phyloP scores from a whole-genome alignment of 73 alveolate species.

The Stentor roeselii region DNA sequence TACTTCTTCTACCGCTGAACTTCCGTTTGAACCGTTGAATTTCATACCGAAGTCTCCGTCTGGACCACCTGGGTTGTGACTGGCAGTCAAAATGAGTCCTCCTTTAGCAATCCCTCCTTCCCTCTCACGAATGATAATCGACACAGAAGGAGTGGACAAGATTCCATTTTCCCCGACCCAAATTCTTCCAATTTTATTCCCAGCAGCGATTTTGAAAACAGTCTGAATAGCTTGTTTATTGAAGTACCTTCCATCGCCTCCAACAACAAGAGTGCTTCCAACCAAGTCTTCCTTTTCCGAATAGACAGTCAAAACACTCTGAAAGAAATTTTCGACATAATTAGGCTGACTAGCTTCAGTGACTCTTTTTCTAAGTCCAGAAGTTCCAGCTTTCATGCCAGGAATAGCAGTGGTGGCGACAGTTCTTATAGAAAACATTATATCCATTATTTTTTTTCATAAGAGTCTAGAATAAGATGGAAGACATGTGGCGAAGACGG shows the following conservation, averaged over 20 bases:
- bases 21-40: constrained; percentile 94
- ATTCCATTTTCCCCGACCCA: constrained; percentile 91
- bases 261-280: constrained; percentile 81
- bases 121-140: constrained; percentile 82
- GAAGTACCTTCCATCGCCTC: constrained; percentile 98
- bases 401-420: constrained; percentile 81
- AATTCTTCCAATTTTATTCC: constrained; percentile 85
- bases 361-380: constrained; percentile 97
- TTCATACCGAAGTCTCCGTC: constrained; percentile 96
- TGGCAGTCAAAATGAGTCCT: constrained; percentile 97
- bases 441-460: background rate
- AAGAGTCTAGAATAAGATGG: background rate
- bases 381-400: constrained; percentile 98
- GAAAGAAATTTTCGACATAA: constrained; percentile 92
- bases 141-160: constrained; percentile 96
- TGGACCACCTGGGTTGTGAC: constrained; percentile 99
- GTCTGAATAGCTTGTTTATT: constrained; percentile 59
- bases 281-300: constrained; percentile 66
- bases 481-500: background rate
- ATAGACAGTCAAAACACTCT: constrained; percentile 75
- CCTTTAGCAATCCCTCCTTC: constrained; percentile 88
- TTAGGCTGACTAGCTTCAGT: constrained; percentile 68
- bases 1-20: constrained; percentile 95
- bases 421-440: constrained; percentile 11
- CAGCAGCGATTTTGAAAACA: constrained; percentile 73